phyloP scores from a whole-genome alignment of 345 rosid genomes.

The Eucalyptus sp. region DNA sequence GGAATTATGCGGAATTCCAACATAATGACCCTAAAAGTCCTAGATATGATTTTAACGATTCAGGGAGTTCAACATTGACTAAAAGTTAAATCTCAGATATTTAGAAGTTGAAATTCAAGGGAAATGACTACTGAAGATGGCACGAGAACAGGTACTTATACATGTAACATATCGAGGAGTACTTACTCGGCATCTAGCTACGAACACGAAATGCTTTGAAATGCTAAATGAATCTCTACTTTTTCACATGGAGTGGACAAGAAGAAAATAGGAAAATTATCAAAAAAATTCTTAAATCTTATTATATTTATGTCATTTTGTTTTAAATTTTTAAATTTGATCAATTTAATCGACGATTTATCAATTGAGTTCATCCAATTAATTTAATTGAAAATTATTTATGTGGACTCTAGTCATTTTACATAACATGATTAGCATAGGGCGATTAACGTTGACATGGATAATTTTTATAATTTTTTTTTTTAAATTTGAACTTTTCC shows the following conservation, averaged over 20 bases:
- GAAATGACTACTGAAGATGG: background rate
- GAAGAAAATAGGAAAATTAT: background rate
- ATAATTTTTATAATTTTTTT: too few species aligned
- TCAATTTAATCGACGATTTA: too few species aligned
- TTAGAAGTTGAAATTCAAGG: background rate
- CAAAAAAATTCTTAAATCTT: background rate
- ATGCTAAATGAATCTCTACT: background rate
- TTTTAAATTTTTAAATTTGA: too few species aligned
- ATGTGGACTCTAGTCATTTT: too few species aligned
- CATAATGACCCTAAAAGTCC: background rate
- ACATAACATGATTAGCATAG: too few species aligned
- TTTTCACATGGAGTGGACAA: background rate
- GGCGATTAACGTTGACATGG: rapidly evolving
- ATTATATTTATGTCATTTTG: too few species aligned
- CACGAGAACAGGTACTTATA: background rate
- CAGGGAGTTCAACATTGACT: background rate
- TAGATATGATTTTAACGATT: background rate
- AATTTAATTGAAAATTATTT: too few species aligned
- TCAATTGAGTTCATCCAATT: too few species aligned
- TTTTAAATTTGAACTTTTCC: too few species aligned
- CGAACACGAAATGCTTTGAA: background rate
- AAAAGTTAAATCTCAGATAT: background rate
- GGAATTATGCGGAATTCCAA: background rate
- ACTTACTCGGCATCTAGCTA: background rate
- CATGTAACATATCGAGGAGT: background rate